phyloP scores from a whole-genome alignment of 306 rosid genomes.

The Psophocarpus tetragonolobus region DNA sequence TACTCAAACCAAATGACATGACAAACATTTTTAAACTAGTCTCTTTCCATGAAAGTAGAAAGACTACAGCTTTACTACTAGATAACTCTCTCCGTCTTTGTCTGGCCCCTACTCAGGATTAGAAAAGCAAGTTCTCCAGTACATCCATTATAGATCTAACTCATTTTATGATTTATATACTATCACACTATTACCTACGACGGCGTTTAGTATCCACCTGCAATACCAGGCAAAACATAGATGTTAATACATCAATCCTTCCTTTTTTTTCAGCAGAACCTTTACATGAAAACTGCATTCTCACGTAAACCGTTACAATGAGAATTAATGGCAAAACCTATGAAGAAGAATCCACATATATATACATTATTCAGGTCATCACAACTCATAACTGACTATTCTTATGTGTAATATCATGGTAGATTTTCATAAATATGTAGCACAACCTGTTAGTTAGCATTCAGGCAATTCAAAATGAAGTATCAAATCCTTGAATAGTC shows the following conservation, averaged over 20 bases:
- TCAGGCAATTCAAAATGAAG: neutral
- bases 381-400: conserved; percentile 6
- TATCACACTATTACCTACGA: conserved; percentile 54
- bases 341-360: neutral
- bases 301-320: neutral
- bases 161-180: conserved; percentile 38
- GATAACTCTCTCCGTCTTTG: conserved; percentile 39
- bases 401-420: neutral
- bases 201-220: conserved; percentile 98
- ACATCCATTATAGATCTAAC: conserved; percentile 47
- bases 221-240: conserved; percentile 31
- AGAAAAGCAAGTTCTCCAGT: conserved; percentile 31
- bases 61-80: conserved; percentile 38
- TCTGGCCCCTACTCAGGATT: conserved; percentile 43
- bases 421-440: conserved; percentile 11
- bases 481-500: neutral
- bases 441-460: conserved; percentile 4
- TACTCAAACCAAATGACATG: conserved; percentile 40
- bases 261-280: neutral
- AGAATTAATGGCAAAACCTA: neutral
- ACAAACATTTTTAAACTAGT: conserved; percentile 41
- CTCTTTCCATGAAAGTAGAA: conserved; percentile 36
- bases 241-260: conserved; percentile 12
- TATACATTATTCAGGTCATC: conserved; percentile 1
- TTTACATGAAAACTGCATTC: conserved; percentile 1